Base-by-base conservation (phyloP, 306 rosid species). In the Glycine soja region DNA sequence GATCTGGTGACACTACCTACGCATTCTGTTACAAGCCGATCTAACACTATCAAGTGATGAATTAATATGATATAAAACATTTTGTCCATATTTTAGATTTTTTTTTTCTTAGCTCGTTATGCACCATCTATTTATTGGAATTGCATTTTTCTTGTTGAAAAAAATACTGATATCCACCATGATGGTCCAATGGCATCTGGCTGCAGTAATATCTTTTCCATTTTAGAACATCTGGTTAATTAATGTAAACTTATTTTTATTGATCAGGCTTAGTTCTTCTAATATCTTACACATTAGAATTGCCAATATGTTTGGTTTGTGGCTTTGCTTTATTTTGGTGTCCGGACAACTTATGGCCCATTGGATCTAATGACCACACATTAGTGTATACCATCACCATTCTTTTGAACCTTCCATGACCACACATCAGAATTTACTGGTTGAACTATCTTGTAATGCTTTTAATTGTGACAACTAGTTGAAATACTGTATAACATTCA, bases 341-440 rank as follows among this genome's bases (percentile, higher is more conserved):
- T 58, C 30, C 43, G 14, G 18, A 54, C 3, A 56, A 24, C 70
- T 69, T 68, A 61, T 58, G 36, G 30, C 32, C 14, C 54, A 30
- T 9, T 57, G 63, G 70, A 67, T 81, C 32, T 58, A 5, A 38
- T 50, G 69, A 7, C 45, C 14, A 71, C 36, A 24, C 45, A 70
- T 50, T n/a, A 36, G 32, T 56, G 62, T 53, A 24, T 32, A 70
- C 30, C 50, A 14, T 13, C 13, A n/a, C 67, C 19, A 48, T 76
- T 69, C 50, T 64, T 48, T 59, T 59, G 51, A 76, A 76, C 19
- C 77, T 69, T 70, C 34, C 54, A 66, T 74, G 77, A 58, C 65
- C 58, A 5, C 47, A 24, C 30, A 24, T 24, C 30, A 24, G 54
- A 81, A 57, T 81, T 15, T 57, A 58, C 38, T 45, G 12, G 64